These are phyloP conservation scores for Ottelia alismoides DNA, from an alignment of 106 monocot species.

Conservation along the genomic window DNA sequence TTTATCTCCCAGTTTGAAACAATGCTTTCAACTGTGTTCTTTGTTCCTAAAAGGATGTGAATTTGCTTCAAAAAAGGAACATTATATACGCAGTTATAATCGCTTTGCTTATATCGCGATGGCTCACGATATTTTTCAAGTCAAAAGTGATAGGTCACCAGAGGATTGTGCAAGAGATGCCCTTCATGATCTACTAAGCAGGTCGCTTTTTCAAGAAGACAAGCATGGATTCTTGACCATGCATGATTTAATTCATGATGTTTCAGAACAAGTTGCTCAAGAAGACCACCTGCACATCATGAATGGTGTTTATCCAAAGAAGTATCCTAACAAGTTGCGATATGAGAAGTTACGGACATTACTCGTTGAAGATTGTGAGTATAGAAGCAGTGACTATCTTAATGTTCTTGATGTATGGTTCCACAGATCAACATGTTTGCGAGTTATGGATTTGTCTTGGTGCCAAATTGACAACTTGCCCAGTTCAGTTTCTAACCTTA, in stretches of 20 bases:
- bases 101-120: no score
- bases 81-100: not conserved
- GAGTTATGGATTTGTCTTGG: not conserved
- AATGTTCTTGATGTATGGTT: not conserved
- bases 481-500: conserved; percentile 11
- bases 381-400: not conserved
- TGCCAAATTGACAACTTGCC: conserved; percentile 3
- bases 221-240: conserved; percentile 3
- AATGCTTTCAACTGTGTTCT: not conserved
- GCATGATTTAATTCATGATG: conserved; percentile 35
- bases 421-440: not conserved
- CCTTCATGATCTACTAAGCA: conserved; percentile 14
- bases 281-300: conserved; percentile 11
- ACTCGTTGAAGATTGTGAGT: not conserved
- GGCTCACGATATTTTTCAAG: not conserved
- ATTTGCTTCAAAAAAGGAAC: not conserved
- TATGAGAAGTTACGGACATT: conserved; percentile 7
- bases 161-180: conserved; percentile 22
- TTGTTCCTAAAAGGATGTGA: conserved; percentile 1
- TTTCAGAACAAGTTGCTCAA: conserved; percentile 16
- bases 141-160: not conserved
- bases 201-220: conserved; percentile 10
- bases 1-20: not conserved
- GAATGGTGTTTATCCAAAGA: not conserved
- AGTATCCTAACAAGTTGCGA: conserved; percentile 5